Evolutionary conservation across 192 early-diverging fungal species (phyloP), one percentile per base, ranked within the genome.

Genomic region (Backusella macrospora): DNA sequence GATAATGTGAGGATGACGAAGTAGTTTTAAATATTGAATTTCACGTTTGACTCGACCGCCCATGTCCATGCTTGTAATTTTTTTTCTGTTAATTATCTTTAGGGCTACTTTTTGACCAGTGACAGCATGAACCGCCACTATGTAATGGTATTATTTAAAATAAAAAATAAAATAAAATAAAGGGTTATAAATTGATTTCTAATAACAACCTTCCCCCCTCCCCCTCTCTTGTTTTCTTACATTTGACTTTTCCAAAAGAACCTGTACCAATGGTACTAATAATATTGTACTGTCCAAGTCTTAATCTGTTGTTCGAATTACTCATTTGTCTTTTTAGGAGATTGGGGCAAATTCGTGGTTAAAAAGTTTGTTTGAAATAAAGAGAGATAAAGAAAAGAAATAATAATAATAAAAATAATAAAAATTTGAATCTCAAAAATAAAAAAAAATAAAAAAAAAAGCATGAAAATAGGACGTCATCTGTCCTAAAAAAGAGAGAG

Each of bases 191-290:
- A n/a, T n/a, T n/a, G n/a, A n/a, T n/a, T n/a, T n/a, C n/a, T n/a
- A n/a, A n/a, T n/a, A 34, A 34, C 29, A 34, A 34, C 29, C 29
- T 2, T 2, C 29, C 29, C 29, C 3, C 10, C 12, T 18, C 16
- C 39, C 44, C 48, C 12, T 16, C 18, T 0, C 38, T 45, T 18
- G 3, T 34, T 14, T 42, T 21, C 86, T 84, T 91, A 98, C 97
- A 86, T 83, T 98, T 99, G 47, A 99, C 98, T 88, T 99, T 99
- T 65, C 96, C 98, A 87, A 99, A 99, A 8, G 95, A 96, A 12
- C 98, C 98, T 26, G 94, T 91, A 64, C 98, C 98, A 23, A 99
- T 90, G n/a, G 96, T 98, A 77, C 96, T 92, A 52, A 98, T 85
- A 39, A 98, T 87, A 59, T 93, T 95, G 75, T 99, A 99, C 80